Evolutionary conservation across 75 land plant species (phyloP).

Genomic region (Sequoia sempervirens): DNA sequence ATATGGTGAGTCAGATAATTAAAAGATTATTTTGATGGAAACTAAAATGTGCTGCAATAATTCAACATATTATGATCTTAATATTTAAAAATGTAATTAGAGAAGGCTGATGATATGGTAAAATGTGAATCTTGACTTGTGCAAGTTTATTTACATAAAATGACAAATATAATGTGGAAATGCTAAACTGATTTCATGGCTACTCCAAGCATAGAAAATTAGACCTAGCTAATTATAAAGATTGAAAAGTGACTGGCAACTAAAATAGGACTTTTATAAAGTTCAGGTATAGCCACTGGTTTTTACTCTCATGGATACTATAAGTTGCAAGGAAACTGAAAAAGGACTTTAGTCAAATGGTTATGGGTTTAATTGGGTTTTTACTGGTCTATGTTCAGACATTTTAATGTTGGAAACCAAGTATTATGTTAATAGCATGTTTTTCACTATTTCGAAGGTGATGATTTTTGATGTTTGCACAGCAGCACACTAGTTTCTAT

Average conservation of each 20-base stretch:
- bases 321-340: background rate
- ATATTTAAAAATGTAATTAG: too few relatives aligned
- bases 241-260: background rate
- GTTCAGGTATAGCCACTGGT: background rate
- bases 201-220: background rate
- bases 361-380: background rate
- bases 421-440: background rate
- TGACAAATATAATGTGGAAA: too few relatives aligned
- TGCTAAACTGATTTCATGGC: background rate
- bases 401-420: background rate
- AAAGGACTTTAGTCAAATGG: background rate
- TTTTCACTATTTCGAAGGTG: background rate
- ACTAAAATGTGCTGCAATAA: too few relatives aligned
- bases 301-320: background rate
- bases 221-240: background rate
- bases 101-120: too few relatives aligned
- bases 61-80: too few relatives aligned
- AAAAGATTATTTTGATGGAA: too few relatives aligned
- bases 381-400: background rate
- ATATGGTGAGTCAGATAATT: too few relatives aligned
- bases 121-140: too few relatives aligned
- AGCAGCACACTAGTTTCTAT: background rate
- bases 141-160: too few relatives aligned
- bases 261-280: background rate
- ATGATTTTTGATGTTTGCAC: background rate